Evolutionary conservation across 1,284 basidiomycete genomes (phyloP).

Genomic region (Naganishia cerealis): DNA sequence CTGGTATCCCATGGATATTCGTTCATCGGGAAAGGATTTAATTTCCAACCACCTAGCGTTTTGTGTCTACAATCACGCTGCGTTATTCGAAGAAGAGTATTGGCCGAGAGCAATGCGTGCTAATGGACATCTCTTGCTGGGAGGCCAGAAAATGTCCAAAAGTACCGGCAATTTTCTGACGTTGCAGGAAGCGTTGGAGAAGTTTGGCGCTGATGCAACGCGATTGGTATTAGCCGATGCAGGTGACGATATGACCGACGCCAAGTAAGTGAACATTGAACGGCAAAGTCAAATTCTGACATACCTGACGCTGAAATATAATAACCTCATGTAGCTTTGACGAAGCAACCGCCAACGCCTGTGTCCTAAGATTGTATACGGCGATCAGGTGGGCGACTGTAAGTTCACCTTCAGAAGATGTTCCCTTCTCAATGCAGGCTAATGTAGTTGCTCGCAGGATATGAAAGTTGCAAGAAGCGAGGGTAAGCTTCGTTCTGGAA

Average conservation of each 20-base stretch:
- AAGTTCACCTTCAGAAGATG: slow-evolving; percentile 8
- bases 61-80: slow-evolving; percentile 89
- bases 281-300: neutral
- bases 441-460: slow-evolving; percentile 60
- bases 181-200: slow-evolving; percentile 54
- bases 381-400: slow-evolving; percentile 89
- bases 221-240: slow-evolving; percentile 91
- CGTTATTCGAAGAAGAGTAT: slow-evolving; percentile 88
- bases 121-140: slow-evolving; percentile 96
- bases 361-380: slow-evolving; percentile 90
- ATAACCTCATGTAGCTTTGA: neutral
- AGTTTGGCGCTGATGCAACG: slow-evolving; percentile 64
- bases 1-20: slow-evolving; percentile 98
- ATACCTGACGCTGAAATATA: neutral
- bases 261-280: slow-evolving; percentile 42
- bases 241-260: slow-evolving; percentile 94
- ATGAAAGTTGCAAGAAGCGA: slow-evolving; percentile 63
- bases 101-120: slow-evolving; percentile 90
- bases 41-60: slow-evolving; percentile 96
- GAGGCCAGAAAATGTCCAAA: slow-evolving; percentile 99
- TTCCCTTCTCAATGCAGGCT: slow-evolving; percentile 10
- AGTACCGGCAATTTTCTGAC: slow-evolving; percentile 67
- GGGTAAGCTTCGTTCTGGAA: slow-evolving; percentile 68
- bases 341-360: slow-evolving; percentile 65
- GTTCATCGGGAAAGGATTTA: slow-evolving; percentile 99